Conservation (phyloP, 225 moss, liverwort and hornwort genomes). For the Marchantia paleacea region DNA sequence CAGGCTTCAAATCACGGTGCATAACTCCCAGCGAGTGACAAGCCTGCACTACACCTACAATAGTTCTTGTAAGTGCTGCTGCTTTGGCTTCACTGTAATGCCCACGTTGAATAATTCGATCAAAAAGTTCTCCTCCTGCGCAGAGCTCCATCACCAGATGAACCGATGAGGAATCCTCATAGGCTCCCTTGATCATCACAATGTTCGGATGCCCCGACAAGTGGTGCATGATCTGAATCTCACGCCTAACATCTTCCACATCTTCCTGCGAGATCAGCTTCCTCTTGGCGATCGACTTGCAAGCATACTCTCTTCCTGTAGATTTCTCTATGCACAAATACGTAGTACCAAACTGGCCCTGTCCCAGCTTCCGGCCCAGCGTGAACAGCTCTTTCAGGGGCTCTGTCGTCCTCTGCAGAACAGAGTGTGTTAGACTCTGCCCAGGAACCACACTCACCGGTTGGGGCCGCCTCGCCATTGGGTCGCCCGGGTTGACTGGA, state of each 20-base stretch:
- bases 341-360: conserved; percentile 55
- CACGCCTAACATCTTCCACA: conserved; percentile 51
- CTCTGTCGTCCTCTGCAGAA: conserved; percentile 45
- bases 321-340: conserved; percentile 48
- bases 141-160: conserved; percentile 55
- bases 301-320: conserved; percentile 45
- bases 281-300: conserved; percentile 51
- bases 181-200: conserved; percentile 53
- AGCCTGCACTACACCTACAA: conserved; percentile 52
- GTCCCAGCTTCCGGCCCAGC: conserved; percentile 45
- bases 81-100: conserved; percentile 57
- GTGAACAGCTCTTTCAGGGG: conserved; percentile 40
- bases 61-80: conserved; percentile 43
- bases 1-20: conserved; percentile 53
- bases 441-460: conserved; percentile 9
- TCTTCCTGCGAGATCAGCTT: conserved; percentile 51
- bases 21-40: conserved; percentile 53
- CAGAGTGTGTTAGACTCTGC: conserved; percentile 40
- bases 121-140: conserved; percentile 51
- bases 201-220: conserved; percentile 52
- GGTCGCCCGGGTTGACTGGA: conserved; percentile 35
- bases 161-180: conserved; percentile 41
- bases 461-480: conserved; percentile 23
- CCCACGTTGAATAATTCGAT: conserved; percentile 50
- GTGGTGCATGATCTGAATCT: conserved; percentile 58